Base-by-base conservation (phyloP, 331 rosid genomes). In the Erythrophleum ivorense region DNA sequence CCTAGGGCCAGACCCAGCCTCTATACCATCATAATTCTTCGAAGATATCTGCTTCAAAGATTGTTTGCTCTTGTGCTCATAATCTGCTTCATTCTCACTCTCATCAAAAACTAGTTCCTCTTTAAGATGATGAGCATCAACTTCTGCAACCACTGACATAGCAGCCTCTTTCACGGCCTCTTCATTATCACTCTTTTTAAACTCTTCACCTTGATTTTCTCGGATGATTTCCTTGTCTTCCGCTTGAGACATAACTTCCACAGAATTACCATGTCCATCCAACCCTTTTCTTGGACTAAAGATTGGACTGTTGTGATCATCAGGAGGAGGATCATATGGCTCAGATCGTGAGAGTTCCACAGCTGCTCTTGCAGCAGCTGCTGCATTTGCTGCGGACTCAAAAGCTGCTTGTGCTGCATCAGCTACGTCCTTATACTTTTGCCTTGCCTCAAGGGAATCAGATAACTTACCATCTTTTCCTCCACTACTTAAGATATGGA, bases 321-420 rank as follows among this genome's bases (percentile, higher is more conserved):
- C 91, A 34, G 88, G 55, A 21, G 74, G 74, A 69, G 74, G 89
- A 85, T 87, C 97, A 49, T 81, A 84, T 14, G 95, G 45, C 13
- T 83, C 91, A 12, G 91, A 79, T 79, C 91, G 78, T n/a, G 96
- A 87, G 84, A 91, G 94, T 73, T 88, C 92, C 80, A 93, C 84
- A 8, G 97, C 97, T 72, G 93, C 97, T 82, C 91, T 89, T 54
- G 97, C 97, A 19, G 97, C 98, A 45, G 84, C 97, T 0, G 98
- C 98, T 36, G 98, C 98, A 76, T 86, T 70, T 60, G 97, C 98
- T 9, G 98, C 98, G 2, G 97, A 93, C 84, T 95, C 94, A 19
- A 93, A 95, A 15, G 98, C 98, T 84, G 98, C 98, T 77, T 95
- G 98, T 49, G 98, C 98, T 53, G 98, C 98, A 76, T 85, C 92